These are phyloP conservation scores for Neobulgaria alba DNA, from an alignment of 2,329 filamentous ascomycete species.

Conservation along the genomic window DNA sequence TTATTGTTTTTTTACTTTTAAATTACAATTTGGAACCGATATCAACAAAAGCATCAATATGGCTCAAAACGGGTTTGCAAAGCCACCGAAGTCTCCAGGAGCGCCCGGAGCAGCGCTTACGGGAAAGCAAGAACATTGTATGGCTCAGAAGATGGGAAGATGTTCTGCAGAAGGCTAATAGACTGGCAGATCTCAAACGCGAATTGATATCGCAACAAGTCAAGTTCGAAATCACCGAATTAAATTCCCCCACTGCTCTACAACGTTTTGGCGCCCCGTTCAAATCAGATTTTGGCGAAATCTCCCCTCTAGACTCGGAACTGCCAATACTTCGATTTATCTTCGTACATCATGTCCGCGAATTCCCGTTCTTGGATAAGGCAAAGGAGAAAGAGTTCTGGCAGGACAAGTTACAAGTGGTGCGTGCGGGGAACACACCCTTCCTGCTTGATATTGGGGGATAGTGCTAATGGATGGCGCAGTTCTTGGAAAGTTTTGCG, in stretches of 20 bases:
- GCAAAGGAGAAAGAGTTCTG: conserved; percentile 98
- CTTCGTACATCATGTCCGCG: conserved; percentile 94
- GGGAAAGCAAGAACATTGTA: conserved; percentile 97
- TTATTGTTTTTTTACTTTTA: too few species aligned
- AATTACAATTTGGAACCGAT: too few species aligned
- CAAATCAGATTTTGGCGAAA: conserved; percentile 83
- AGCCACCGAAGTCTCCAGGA: conserved; percentile 1
- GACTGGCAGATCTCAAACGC: conserved; percentile 72
- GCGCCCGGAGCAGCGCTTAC: conserved; percentile 46
- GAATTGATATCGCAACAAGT: conserved; percentile 90
- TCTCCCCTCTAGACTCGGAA: conserved; percentile 87
- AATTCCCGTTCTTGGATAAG: conserved; percentile 96
- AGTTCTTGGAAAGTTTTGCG: conserved; percentile 96
- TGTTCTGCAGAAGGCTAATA: neutral
- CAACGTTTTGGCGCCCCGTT: conserved; percentile 95
- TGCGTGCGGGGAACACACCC: conserved; percentile 44
- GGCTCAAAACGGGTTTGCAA: conserved; percentile 14
- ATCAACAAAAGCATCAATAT: too few species aligned
- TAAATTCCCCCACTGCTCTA: conserved; percentile 89
- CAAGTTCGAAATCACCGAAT: conserved; percentile 79
- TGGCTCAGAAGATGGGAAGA: conserved; percentile 28
- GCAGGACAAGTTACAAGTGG: conserved; percentile 95
- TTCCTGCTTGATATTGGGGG: neutral
- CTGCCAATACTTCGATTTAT: conserved; percentile 91
- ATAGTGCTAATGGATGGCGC: conserved; percentile 3